Evolutionary conservation across 495 filamentous ascomycete species (phyloP).

Genomic region (Viridothelium virens): DNA sequence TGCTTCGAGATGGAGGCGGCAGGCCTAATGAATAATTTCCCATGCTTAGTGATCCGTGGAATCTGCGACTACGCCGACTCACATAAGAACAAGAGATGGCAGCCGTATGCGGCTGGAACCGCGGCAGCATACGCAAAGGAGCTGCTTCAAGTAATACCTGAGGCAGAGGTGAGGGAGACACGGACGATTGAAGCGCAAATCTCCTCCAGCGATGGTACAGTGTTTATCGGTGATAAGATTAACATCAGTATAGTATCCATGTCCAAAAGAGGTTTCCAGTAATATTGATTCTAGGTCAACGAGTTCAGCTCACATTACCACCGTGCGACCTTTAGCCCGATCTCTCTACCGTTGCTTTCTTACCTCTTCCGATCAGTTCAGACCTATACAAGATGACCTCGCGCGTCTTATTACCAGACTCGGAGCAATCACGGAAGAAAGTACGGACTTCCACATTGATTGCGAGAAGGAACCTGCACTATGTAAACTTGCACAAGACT

Average conservation of each 20-base stretch:
- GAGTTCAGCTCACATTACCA: slow-evolving; percentile 13
- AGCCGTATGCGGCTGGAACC: slow-evolving; percentile 26
- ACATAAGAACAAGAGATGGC: slow-evolving; percentile 29
- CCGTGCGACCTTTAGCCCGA: slow-evolving; percentile 8
- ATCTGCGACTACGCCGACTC: slow-evolving; percentile 30
- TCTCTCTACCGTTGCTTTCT: slow-evolving; percentile 1
- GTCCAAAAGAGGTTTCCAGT: not conserved
- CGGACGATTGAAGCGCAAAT: slow-evolving; percentile 9
- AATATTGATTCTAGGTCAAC: not conserved
- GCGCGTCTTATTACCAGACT: not conserved
- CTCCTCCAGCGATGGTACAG: not conserved
- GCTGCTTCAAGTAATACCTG: not conserved
- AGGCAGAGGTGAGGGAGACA: slow-evolving; percentile 3
- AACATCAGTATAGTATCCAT: slow-evolving; percentile 4
- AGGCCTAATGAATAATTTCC: slow-evolving; percentile 23
- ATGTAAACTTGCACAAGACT: slow-evolving; percentile 5
- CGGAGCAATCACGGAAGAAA: not conserved
- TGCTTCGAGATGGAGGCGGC: slow-evolving; percentile 33
- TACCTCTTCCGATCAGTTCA: slow-evolving; percentile 10
- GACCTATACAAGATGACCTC: slow-evolving; percentile 11
- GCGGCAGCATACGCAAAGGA: slow-evolving; percentile 27
- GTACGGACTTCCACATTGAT: slow-evolving; percentile 10
- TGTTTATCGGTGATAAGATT: not conserved
- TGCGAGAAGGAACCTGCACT: slow-evolving; percentile 6
- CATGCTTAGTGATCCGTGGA: slow-evolving; percentile 20